phyloP scores from a whole-genome alignment of 768 basidiomycete species.

The Calocera cornea region DNA sequence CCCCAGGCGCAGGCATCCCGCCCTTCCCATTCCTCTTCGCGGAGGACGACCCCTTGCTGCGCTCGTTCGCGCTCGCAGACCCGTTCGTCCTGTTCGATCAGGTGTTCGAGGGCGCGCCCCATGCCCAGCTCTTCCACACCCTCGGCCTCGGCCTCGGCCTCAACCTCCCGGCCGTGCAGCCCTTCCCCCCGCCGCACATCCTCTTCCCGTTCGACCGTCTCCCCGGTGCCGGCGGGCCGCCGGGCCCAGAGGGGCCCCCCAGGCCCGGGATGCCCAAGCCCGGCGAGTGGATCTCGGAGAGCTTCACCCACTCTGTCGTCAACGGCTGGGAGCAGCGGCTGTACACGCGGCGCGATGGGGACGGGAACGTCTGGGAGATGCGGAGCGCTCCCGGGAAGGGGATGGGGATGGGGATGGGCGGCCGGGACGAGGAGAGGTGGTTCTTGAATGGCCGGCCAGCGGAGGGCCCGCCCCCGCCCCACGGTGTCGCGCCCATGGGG shows the following conservation, averaged over 20 bases:
- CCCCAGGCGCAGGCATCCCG: background rate
- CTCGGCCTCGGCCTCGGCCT: too few species aligned
- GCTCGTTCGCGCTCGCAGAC: background rate
- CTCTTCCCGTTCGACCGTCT: background rate
- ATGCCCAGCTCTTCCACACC: background rate
- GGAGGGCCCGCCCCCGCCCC: background rate
- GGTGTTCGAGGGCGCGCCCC: background rate
- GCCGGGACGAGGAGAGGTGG: background rate
- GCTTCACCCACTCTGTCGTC: background rate
- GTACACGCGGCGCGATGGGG: background rate
- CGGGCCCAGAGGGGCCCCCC: background rate
- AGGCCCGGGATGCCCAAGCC: background rate
- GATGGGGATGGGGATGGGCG: background rate
- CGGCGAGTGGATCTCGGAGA: background rate
- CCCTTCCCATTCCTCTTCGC: background rate
- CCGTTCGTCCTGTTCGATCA: background rate
- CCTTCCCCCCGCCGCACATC: background rate
- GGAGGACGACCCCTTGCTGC: background rate
- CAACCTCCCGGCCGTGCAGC: background rate
- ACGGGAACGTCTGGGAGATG: slow-evolving; percentile 1
- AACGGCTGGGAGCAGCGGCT: background rate
- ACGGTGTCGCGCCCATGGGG: too few species aligned
- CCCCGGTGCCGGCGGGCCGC: background rate
- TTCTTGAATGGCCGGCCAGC: background rate
- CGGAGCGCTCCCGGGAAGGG: background rate